Evolutionary conservation across 2,329 filamentous ascomycete genomes (phyloP), one percentile per base, ranked within the genome.

Genomic region (Fusarium transvaalense): DNA sequence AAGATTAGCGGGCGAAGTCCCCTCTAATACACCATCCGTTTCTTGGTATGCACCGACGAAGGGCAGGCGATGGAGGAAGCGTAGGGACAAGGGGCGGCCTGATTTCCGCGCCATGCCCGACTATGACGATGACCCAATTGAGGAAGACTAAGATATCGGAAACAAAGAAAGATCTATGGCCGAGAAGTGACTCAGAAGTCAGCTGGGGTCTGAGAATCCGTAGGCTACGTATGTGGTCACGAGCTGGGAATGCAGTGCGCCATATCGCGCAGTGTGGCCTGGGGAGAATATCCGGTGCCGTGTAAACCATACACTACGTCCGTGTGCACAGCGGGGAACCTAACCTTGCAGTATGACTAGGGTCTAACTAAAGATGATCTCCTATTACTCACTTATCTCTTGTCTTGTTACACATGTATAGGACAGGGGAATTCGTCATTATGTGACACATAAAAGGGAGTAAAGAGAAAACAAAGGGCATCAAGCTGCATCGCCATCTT

Each of bases 91-190:
- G n/a, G 67, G 64, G 31, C 71, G 78, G 47, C 77, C 76, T 19
- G 74, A 79, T 54, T 76, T 79, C 56, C 73, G 78, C 51, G 56
- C 74, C 19, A 68, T 79, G 66, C 77, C 78, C 15, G 67, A 76
- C 57, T 73, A 77, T 52, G 64, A 76, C 15, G 75, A 66, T 19
- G 78, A 79, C 58, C 77, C 77, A 43, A 79, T 79, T 51, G 78
- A 79, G 32, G 75, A 71, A 43, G 63, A 62, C 39, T 68, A 43
- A 29, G 37, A 50, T n/a, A 25, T 59, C 34, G 66, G 54, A 48
- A 35, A 59, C 60, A 55, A 51, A 51, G 47, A 23, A 51, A 51
- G 34, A 51, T 27, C 13, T 14, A 15, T 51, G 43, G 61, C 15
- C 25, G 10, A 38, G 17, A 54, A 39, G 43, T 53, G 57, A 59